A percentile compares a stretch with the other conserved stretches of the same genome.
Evolutionary conservation across 1,139 yeast species (phyloP).

Genomic region (Suhomyces panamericanus): DNA sequence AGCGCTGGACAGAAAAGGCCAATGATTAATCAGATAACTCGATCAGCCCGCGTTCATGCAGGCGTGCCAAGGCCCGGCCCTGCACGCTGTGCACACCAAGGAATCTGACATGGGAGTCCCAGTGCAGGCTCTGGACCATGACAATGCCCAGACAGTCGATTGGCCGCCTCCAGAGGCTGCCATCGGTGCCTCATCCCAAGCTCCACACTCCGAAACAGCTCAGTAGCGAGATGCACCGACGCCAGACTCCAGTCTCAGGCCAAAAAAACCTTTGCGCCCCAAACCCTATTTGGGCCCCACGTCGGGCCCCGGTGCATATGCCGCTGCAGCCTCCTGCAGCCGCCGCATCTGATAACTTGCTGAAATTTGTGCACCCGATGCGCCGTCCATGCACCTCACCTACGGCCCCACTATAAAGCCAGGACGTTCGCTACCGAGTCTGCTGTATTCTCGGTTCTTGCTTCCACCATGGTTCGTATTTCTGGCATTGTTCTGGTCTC

Average conservation of each 20-base stretch:
- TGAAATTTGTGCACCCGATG: conserved; percentile 1
- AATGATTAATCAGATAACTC: conserved; percentile 15
- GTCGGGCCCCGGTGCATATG: neutral
- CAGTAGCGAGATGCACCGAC: too few relatives aligned
- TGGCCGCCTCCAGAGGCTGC: too few relatives aligned
- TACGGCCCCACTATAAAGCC: neutral
- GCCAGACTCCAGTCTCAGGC: too few relatives aligned
- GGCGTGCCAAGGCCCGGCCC: neutral
- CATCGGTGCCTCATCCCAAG: too few relatives aligned
- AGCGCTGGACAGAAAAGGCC: conserved; percentile 3
- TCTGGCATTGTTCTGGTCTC: conserved; percentile 3
- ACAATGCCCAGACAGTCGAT: too few relatives aligned
- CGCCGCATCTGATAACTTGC: conserved; percentile 6
- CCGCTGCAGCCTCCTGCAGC: conserved; percentile 2
- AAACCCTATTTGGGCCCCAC: conserved; percentile 1
- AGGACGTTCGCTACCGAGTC: neutral
- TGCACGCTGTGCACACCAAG: neutral
- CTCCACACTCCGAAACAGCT: too few relatives aligned
- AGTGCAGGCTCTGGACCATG: too few relatives aligned
- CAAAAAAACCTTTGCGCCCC: neutral
- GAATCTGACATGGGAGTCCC: too few relatives aligned
- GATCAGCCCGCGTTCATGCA: neutral
- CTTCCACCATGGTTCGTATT: conserved; percentile 5
- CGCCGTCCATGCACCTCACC: too few relatives aligned
- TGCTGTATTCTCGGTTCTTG: neutral